Conservation (phyloP, 2,329 filamentous ascomycete species). For the Pyricularia sp. region DNA sequence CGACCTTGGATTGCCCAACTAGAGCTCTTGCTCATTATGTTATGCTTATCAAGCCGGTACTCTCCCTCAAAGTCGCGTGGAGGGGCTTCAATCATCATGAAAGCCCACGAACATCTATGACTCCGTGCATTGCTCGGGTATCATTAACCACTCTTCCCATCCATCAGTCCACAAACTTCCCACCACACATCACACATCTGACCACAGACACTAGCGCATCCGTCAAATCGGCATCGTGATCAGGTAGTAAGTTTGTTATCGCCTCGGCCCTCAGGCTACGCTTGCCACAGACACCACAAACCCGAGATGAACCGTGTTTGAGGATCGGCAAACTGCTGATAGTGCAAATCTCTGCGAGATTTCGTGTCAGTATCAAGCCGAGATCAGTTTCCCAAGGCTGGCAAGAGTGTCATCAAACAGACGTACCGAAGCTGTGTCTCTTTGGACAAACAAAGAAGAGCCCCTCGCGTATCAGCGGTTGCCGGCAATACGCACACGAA, state of each 20-base stretch:
- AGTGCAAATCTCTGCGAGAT: constrained; percentile 37
- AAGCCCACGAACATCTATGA: neutral
- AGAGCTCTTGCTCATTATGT: neutral
- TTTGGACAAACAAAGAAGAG: constrained; percentile 16
- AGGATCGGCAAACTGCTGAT: constrained; percentile 45
- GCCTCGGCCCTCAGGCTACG: constrained; percentile 37
- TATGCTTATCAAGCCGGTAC: neutral
- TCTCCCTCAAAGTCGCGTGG: neutral
- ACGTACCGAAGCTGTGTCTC: constrained; percentile 27
- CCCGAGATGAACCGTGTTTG: constrained; percentile 40
- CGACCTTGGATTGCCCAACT: neutral
- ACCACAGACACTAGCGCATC: constrained; percentile 13
- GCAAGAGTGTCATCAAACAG: neutral
- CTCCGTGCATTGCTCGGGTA: neutral
- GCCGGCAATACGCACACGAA: constrained; percentile 38
- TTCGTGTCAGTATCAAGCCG: neutral
- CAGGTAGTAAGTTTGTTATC: constrained; percentile 22
- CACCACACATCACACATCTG: constrained; percentile 23
- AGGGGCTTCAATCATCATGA: neutral
- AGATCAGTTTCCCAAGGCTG: no score
- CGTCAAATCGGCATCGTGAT: constrained; percentile 9
- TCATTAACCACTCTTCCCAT: neutral
- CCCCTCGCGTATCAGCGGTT: constrained; percentile 7
- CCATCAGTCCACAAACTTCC: constrained; percentile 24
- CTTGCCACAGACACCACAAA: constrained; percentile 44